phyloP scores from a whole-genome alignment of 495 filamentous ascomycete genomes.

The Penicillium odoratum region DNA sequence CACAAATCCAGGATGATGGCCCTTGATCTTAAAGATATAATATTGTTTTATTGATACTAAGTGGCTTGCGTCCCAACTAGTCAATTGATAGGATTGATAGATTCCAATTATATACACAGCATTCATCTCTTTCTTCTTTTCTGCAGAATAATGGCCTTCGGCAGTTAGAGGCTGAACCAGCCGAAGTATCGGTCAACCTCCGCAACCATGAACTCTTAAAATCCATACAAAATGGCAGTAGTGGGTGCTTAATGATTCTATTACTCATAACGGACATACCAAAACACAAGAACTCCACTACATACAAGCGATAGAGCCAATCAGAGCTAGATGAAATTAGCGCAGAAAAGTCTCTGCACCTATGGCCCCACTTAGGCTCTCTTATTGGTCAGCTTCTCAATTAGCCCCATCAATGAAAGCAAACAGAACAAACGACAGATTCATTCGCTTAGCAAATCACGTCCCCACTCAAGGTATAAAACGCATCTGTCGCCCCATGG shows the following conservation, averaged over 20 bases:
- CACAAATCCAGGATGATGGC: background rate
- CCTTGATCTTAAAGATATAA: background rate
- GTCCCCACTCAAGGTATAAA: background rate
- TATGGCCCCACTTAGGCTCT: background rate
- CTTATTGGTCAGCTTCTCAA: background rate
- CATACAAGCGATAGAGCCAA: background rate
- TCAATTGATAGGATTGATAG: too few relatives aligned
- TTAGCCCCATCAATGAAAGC: background rate
- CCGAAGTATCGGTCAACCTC: too few relatives aligned
- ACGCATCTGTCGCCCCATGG: constrained; percentile 10
- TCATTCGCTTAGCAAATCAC: background rate
- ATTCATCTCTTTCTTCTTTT: too few relatives aligned
- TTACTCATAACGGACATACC: background rate
- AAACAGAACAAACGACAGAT: background rate
- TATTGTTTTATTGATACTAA: background rate
- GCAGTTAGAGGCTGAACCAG: too few relatives aligned
- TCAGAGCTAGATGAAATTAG: background rate
- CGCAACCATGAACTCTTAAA: too few relatives aligned
- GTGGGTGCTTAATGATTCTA: too few relatives aligned
- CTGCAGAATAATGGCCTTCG: too few relatives aligned
- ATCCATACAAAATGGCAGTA: too few relatives aligned
- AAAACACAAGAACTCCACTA: background rate
- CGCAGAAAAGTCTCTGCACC: background rate
- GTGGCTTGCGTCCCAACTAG: too few relatives aligned
- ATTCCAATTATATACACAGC: too few relatives aligned